Conservation (phyloP, 805 yeast species). For the Ogataea nakhonphanomensis region DNA sequence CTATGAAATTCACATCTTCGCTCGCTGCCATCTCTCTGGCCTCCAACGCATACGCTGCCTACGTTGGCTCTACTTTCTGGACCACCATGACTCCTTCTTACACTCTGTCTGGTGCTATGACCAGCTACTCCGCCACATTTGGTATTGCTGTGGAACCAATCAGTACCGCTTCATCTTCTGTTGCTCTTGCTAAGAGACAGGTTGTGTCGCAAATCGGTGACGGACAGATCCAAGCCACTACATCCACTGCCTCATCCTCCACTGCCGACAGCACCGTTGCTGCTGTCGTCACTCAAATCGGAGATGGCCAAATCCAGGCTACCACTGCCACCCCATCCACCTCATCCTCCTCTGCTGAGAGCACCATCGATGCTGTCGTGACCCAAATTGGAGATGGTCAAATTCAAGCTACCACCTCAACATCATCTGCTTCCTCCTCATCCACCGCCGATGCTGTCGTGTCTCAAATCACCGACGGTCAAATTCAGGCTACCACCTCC, state of each 20-base stretch:
- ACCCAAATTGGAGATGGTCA: constrained; percentile 61
- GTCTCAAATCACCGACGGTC: constrained; percentile 59
- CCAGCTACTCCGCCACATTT: constrained; percentile 45
- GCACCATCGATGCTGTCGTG: constrained; percentile 36
- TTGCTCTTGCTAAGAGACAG: constrained; percentile 26
- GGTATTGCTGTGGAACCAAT: constrained; percentile 17
- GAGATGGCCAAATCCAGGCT: constrained; percentile 46
- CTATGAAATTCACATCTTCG: constrained; percentile 41
- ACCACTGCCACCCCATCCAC: constrained; percentile 13
- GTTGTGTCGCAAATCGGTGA: constrained; percentile 45
- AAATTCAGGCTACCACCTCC: constrained; percentile 44
- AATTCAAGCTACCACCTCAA: constrained; percentile 45
- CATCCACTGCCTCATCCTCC: constrained; percentile 32
- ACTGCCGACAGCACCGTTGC: constrained; percentile 35
- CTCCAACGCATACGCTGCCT: constrained; percentile 48
- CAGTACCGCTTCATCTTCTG: constrained; percentile 4
- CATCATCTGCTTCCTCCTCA: constrained; percentile 12
- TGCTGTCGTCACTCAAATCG: constrained; percentile 33
- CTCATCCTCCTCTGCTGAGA: constrained; percentile 7
- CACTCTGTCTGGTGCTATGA: constrained; percentile 43
- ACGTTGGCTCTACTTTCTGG: constrained; percentile 59
- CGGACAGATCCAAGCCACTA: constrained; percentile 50
- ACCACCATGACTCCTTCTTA: constrained; percentile 62
- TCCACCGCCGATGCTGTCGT: constrained; percentile 33
- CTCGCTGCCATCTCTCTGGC: constrained; percentile 39